Percentiles rank a stretch among this genome's conserved stretches.
Evolutionary conservation across 148 eudicot genomes (phyloP).

Genomic region (Persicaria tinctoria): DNA sequence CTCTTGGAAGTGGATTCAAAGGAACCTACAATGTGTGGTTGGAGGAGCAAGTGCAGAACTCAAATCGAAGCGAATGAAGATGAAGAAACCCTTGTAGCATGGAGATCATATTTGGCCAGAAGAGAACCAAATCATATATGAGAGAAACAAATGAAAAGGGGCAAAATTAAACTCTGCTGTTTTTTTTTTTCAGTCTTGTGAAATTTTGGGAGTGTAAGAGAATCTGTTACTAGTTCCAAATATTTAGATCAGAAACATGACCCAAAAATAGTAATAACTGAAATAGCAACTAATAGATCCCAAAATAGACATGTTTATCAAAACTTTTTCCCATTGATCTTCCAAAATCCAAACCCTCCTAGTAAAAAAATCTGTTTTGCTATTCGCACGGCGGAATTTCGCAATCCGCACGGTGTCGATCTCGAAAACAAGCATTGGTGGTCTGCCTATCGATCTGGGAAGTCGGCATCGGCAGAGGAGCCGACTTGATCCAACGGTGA

Average conservation of each 20-base stretch:
- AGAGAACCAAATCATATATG: neutral
- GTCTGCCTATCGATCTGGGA: too few relatives aligned
- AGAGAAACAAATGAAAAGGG: neutral
- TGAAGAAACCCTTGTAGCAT: neutral
- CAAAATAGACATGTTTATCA: neutral
- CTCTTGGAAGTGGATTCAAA: neutral
- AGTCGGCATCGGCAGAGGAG: too few relatives aligned
- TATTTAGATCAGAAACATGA: neutral
- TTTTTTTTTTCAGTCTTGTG: neutral
- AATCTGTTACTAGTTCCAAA: neutral
- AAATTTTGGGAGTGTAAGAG: neutral
- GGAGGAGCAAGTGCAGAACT: neutral
- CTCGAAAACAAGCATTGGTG: too few relatives aligned
- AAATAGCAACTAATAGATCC: slow-evolving; percentile 5
- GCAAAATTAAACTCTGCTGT: neutral
- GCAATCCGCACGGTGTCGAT: too few relatives aligned
- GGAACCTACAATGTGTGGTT: neutral
- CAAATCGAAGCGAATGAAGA: neutral
- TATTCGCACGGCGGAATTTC: too few relatives aligned
- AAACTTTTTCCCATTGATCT: neutral
- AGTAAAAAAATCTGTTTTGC: too few relatives aligned
- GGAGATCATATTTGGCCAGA: slow-evolving; percentile 7
- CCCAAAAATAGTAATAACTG: slow-evolving; percentile 3
- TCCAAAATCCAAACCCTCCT: too few relatives aligned
- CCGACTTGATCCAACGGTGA: too few relatives aligned